These are phyloP conservation scores for Litchi chinensis DNA, from an alignment of 345 rosid genomes.

Conservation along the genomic window DNA sequence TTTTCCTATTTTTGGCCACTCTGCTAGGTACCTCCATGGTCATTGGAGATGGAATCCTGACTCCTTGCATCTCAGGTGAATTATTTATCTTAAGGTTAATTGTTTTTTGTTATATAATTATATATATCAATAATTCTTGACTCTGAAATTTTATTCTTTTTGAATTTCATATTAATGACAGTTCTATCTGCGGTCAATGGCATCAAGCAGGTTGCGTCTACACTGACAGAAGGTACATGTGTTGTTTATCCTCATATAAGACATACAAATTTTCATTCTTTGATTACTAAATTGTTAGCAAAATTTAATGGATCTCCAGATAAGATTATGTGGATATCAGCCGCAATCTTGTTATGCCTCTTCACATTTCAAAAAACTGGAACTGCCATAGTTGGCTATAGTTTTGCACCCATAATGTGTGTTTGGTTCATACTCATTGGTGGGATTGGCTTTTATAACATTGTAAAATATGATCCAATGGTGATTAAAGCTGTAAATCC, in stretches of 20 bases:
- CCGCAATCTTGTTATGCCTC: slow-evolving; percentile 28
- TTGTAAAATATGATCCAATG: slow-evolving; percentile 26
- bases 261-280: too few species aligned
- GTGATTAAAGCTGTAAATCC: slow-evolving; percentile 45
- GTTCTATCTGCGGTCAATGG: slow-evolving; percentile 60
- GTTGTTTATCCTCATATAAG: background rate
- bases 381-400: slow-evolving; percentile 39
- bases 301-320: background rate
- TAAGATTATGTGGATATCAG: slow-evolving; percentile 33
- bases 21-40: slow-evolving; percentile 61
- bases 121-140: background rate
- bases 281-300: too few species aligned
- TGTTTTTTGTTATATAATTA: slow-evolving; percentile 21
- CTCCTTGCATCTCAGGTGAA: slow-evolving; percentile 45
- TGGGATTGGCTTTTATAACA: slow-evolving; percentile 25
- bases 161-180: slow-evolving; percentile 9
- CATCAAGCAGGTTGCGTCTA: slow-evolving; percentile 25
- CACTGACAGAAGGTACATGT: slow-evolving; percentile 11
- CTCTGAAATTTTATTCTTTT: background rate
- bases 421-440: slow-evolving; percentile 21
- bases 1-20: slow-evolving; percentile 33
- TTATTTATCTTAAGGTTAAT: background rate
- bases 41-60: slow-evolving; percentile 59
- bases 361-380: slow-evolving; percentile 26
- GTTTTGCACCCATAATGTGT: slow-evolving; percentile 38